These are phyloP conservation scores for Dactylis glomerata DNA, from an alignment of 176 grass and related monocot species.

Conservation along the genomic window DNA sequence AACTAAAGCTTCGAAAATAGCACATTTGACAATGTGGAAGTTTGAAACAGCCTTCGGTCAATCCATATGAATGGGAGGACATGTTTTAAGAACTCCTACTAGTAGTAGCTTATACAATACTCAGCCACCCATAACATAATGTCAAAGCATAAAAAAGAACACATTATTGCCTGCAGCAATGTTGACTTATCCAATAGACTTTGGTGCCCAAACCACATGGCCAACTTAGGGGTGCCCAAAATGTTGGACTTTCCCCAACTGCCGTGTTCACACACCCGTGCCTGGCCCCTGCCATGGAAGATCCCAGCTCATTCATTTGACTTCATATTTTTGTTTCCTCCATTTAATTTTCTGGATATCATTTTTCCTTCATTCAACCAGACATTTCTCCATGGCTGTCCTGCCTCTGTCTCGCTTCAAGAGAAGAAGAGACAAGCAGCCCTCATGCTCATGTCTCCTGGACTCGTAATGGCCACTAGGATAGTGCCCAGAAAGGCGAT, in stretches of 20 bases:
- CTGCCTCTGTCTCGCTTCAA: constrained; percentile 10
- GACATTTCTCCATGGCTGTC: background rate
- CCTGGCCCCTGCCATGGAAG: constrained; percentile 29
- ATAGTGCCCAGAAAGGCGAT: constrained; percentile 13
- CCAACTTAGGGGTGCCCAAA: background rate
- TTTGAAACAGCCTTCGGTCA: background rate
- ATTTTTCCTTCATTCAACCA: background rate
- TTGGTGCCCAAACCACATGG: constrained; percentile 16
- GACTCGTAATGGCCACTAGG: constrained; percentile 3
- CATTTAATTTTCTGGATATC: background rate
- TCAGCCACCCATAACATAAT: background rate
- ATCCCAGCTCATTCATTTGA: constrained; percentile 27
- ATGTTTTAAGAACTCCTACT: background rate
- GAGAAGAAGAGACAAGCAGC: background rate
- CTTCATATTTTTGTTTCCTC: background rate
- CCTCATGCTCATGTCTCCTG: background rate
- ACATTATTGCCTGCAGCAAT: background rate
- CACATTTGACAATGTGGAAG: background rate
- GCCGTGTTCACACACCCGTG: constrained; percentile 7
- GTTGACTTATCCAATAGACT: constrained; percentile 1
- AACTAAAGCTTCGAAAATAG: background rate
- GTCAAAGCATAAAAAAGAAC: background rate
- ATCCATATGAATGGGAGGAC: background rate
- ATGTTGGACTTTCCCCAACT: background rate
- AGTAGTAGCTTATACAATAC: background rate